Conservation (phyloP, 1,284 basidiomycete genomes). For the Ustilago esculenta region DNA sequence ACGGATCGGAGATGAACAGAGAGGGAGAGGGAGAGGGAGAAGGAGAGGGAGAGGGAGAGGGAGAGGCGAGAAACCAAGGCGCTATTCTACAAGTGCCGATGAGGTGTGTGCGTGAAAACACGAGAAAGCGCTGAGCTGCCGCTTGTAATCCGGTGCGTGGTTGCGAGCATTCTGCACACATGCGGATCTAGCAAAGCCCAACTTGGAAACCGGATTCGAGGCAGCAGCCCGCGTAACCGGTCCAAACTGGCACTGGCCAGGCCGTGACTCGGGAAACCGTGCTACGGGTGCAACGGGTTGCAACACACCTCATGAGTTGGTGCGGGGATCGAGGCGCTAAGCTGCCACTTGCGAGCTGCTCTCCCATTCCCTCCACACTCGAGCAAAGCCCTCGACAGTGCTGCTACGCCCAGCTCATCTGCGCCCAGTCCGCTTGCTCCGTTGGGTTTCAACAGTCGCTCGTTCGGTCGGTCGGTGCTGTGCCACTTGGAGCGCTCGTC, state of each 20-base stretch:
- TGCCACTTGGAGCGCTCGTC: constrained; percentile 8
- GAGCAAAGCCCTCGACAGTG: no score
- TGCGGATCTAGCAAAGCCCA: no score
- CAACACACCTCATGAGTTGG: neutral
- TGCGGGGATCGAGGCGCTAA: constrained; percentile 39
- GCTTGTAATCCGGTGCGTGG: no score
- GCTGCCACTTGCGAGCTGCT: neutral
- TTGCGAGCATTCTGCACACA: no score
- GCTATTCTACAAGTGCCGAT: no score
- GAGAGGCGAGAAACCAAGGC: no score
- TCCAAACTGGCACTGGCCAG: neutral
- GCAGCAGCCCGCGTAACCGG: constrained; percentile 28
- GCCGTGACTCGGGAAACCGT: constrained; percentile 13
- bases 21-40: neutral
- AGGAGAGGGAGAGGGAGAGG: neutral
- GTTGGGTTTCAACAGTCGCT: constrained; percentile 29
- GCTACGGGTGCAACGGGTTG: no score
- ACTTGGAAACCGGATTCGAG: constrained; percentile 17
- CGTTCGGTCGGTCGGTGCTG: neutral
- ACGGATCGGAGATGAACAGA: constrained; percentile 31
- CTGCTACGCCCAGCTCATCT: neutral
- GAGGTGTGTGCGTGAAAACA: neutral
- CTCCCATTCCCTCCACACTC: no score
- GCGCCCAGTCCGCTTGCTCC: constrained; percentile 32
- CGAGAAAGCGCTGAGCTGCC: no score